phyloP scores from a whole-genome alignment of 495 filamentous ascomycete species.

The Xanthoparmelia taractica region DNA sequence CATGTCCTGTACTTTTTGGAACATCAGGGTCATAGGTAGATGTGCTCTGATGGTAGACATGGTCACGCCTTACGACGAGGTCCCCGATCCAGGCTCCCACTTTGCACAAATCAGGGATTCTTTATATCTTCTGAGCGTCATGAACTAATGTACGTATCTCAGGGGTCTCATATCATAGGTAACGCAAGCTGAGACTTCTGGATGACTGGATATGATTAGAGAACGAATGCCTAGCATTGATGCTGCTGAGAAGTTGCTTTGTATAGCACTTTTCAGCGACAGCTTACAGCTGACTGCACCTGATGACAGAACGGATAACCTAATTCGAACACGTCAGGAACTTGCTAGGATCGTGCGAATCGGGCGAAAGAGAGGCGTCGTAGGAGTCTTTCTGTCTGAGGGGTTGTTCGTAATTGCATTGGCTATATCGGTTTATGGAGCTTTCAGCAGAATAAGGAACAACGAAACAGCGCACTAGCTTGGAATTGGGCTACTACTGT shows the following conservation, averaged over 20 bases:
- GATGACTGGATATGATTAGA: conserved; percentile 17
- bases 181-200: background rate
- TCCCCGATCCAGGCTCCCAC: conserved; percentile 26
- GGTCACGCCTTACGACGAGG: conserved; percentile 30
- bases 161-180: background rate
- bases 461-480: conserved; percentile 40
- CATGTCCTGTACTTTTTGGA: conserved; percentile 40
- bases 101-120: conserved; percentile 38
- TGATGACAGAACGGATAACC: conserved; percentile 5
- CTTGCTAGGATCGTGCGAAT: conserved; percentile 28
- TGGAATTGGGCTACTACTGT: conserved; percentile 39
- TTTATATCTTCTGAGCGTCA: conserved; percentile 37
- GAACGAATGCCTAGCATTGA: conserved; percentile 16
- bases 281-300: conserved; percentile 25
- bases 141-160: conserved; percentile 36
- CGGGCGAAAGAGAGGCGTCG: conserved; percentile 27
- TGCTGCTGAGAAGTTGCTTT: conserved; percentile 32
- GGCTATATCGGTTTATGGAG: conserved; percentile 36
- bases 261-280: conserved; percentile 36
- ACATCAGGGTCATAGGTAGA: conserved; percentile 40
- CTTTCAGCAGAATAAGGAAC: conserved; percentile 37
- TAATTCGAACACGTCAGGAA: conserved; percentile 21
- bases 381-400: conserved; percentile 32
- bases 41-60: conserved; percentile 41
- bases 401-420: conserved; percentile 32